A percentile compares a stretch with the other conserved stretches of the same genome.
These are phyloP conservation scores for Teratosphaeriaceae sp. DNA, from an alignment of 2,329 filamentous ascomycete genomes.

Conservation along the genomic window DNA sequence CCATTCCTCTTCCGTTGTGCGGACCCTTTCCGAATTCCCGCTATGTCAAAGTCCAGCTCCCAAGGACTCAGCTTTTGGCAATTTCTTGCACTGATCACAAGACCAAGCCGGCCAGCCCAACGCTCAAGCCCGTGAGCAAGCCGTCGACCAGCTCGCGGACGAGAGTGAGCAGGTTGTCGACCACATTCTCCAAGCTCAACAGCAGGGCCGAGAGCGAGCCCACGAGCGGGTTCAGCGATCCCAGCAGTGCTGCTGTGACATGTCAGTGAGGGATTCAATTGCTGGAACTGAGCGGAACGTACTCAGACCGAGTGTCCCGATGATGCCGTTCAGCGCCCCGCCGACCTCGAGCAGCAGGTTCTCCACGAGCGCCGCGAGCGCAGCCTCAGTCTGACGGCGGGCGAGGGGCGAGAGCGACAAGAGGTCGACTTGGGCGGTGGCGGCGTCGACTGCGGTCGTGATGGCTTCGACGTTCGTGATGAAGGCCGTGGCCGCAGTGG, in stretches of 20 bases:
- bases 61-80: too few relatives aligned
- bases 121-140: conserved; percentile 9
- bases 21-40: too few relatives aligned
- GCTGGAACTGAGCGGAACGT: neutral
- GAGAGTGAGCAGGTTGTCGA: conserved; percentile 9
- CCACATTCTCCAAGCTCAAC: conserved; percentile 10
- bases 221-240: conserved; percentile 10
- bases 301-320: conserved; percentile 11
- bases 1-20: too few relatives aligned
- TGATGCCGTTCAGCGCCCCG: conserved; percentile 10
- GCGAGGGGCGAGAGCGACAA: neutral
- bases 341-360: conserved; percentile 11
- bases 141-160: conserved; percentile 10
- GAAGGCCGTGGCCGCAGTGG: conserved; percentile 8
- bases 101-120: conserved; percentile 9
- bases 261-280: neutral
- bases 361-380: conserved; percentile 11
- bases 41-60: too few relatives aligned
- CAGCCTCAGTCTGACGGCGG: conserved; percentile 8
- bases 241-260: conserved; percentile 5
- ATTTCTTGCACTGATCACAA: too few relatives aligned
- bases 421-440: conserved; percentile 3
- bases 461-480: conserved; percentile 9
- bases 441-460: conserved; percentile 8
- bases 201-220: conserved; percentile 9